Evolutionary conservation across 306 rosid species (phyloP), one percentile per base, ranked within the genome.

Genomic region (Glycine tomentella): DNA sequence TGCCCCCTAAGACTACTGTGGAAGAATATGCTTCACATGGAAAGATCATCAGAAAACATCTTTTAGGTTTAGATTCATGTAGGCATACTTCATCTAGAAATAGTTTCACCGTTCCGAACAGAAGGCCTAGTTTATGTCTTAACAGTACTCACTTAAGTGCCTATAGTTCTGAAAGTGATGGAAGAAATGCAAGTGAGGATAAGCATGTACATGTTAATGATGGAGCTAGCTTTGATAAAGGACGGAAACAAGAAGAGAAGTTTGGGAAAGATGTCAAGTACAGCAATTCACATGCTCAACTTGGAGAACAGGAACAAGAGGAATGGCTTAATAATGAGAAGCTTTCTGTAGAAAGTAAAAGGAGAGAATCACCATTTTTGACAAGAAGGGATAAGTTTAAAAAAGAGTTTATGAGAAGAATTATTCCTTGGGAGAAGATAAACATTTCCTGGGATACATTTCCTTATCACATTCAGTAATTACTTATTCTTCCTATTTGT

Each of bases 361-460:
- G 55, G 85, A 87, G 71, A 80, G 97, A 91, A 82, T 91, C 94
- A 0, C 98, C 96, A 5, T 95, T 93, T 84, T 78, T 88, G 84
- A 88, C 96, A 0, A 88, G 89, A 83, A 87, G 83, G 57, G 96
- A 95, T 75, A 95, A 81, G 92, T 91, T 93, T 71, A 93, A 87
- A 74, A 91, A 89, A 13, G 99, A 93, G 90, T 89, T 93, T 80
- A 72, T 88, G 38, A 84, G 94, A 83, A 93, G 98, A 87, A 84
- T 93, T 84, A 85, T 93, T 89, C 98, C 99, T 0, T 93, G 98
- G 98, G 99, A 95, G 88, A 93, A 91, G 78, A 87, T 91, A 75
- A 88, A 92, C 49, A 90, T 95, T 73, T 90, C 99, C 9, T 95
- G 97, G 99, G 96, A 93, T 63, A 84, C 91, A 33, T 93, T 95